These are phyloP conservation scores for Curvularia lunata DNA, from an alignment of 2,329 filamentous ascomycete genomes.

Conservation along the genomic window DNA sequence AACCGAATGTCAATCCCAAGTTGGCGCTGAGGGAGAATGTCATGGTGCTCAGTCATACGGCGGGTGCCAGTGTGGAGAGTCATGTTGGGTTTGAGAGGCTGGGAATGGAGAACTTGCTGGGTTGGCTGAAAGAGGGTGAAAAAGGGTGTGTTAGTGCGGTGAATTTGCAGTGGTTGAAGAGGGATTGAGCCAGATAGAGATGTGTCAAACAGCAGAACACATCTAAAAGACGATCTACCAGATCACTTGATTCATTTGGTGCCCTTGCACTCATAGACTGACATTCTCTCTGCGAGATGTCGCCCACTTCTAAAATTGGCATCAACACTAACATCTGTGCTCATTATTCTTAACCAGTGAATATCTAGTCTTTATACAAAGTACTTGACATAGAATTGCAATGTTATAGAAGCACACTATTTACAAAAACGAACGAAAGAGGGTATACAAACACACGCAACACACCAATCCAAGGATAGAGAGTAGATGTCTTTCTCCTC, in stretches of 20 bases:
- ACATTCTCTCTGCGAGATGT: not conserved
- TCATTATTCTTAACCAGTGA: not conserved
- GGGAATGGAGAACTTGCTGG: constrained; percentile 70
- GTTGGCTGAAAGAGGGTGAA: constrained; percentile 60
- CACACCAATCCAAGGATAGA: not conserved
- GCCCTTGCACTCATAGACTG: not conserved
- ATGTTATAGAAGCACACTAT: not conserved
- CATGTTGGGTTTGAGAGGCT: constrained; percentile 70
- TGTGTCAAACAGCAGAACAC: not conserved
- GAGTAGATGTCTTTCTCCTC: not conserved
- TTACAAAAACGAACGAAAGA: not conserved
- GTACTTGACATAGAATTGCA: not conserved
- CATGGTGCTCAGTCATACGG: constrained; percentile 71
- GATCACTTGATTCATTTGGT: not conserved
- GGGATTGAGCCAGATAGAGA: not conserved
- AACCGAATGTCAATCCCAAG: constrained; percentile 61
- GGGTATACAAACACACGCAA: not conserved
- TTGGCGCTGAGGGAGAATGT: constrained; percentile 57
- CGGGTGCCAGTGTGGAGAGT: constrained; percentile 70
- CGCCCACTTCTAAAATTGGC: not conserved
- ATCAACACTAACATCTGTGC: not conserved
- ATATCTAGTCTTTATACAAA: not conserved
- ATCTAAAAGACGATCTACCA: not conserved
- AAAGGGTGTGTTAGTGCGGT: constrained; percentile 65
- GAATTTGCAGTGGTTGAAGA: constrained; percentile 62